Percentiles rank a stretch among this genome's conserved stretches.
Evolutionary conservation across 805 yeast species (phyloP).

Genomic region (Debaryomyces hansenii): DNA sequence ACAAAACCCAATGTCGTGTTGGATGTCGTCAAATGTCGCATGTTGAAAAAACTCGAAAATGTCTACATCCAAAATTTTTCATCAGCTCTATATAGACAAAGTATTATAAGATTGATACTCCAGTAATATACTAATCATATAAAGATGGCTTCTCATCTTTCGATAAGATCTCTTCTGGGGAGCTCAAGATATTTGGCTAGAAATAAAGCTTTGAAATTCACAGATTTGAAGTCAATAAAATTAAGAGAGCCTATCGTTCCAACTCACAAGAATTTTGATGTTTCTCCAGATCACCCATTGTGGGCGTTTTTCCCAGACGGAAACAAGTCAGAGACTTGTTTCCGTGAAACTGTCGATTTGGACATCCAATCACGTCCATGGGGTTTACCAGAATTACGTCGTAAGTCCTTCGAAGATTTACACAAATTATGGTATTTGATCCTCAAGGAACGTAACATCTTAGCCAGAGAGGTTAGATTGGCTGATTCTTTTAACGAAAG

Average conservation of each 20-base stretch:
- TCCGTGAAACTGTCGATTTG: slow-evolving; percentile 59
- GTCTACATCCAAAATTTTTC: slow-evolving; percentile 6
- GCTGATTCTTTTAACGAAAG: slow-evolving; percentile 29
- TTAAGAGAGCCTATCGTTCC: slow-evolving; percentile 87
- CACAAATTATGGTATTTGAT: slow-evolving; percentile 90
- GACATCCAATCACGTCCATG: slow-evolving; percentile 68
- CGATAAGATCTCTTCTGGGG: slow-evolving; percentile 31
- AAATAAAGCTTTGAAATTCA: slow-evolving; percentile 25
- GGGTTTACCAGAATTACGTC: slow-evolving; percentile 84
- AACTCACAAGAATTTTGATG: slow-evolving; percentile 66
- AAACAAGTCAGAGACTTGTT: slow-evolving; percentile 50
- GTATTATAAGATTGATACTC: background rate
- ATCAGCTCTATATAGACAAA: background rate
- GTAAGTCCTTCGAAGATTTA: slow-evolving; percentile 88
- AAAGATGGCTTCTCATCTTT: slow-evolving; percentile 5
- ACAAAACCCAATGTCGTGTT: no score
- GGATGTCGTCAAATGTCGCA: no score
- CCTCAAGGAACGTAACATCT: slow-evolving; percentile 75
- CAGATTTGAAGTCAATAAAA: slow-evolving; percentile 38
- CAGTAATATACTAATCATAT: background rate
- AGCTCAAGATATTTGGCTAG: slow-evolving; percentile 37
- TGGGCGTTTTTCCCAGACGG: slow-evolving; percentile 81
- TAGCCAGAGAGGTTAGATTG: slow-evolving; percentile 73
- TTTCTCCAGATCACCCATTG: slow-evolving; percentile 84
- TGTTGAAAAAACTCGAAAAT: background rate